Evolutionary conservation across 2,329 filamentous ascomycete genomes (phyloP).

Genomic region (Hymenoscyphus repandus): DNA sequence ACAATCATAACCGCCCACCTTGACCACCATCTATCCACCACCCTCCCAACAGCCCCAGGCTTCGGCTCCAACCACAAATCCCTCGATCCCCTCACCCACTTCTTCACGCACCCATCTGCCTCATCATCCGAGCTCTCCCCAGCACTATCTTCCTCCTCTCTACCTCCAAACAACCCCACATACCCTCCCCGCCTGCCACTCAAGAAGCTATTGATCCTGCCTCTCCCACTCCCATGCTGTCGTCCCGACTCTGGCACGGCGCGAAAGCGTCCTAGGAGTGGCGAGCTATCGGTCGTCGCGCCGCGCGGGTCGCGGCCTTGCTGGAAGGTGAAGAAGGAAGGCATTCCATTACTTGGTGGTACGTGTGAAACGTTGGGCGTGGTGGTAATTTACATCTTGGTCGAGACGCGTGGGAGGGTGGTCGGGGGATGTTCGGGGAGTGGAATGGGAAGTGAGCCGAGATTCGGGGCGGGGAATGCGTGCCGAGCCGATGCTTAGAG

Average conservation of each 20-base stretch:
- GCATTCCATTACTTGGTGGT: conserved; percentile 40
- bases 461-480: background rate
- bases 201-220: conserved; percentile 13
- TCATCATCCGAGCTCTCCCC: conserved; percentile 29
- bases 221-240: conserved; percentile 22
- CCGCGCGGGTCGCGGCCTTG: conserved; percentile 56
- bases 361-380: background rate
- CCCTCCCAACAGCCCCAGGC: conserved; percentile 51
- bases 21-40: conserved; percentile 59
- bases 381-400: conserved; percentile 4
- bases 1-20: conserved; percentile 57
- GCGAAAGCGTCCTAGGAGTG: conserved; percentile 60
- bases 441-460: background rate
- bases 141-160: conserved; percentile 32
- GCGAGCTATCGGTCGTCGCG: conserved; percentile 47
- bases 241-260: conserved; percentile 47
- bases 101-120: conserved; percentile 23
- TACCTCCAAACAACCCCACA: conserved; percentile 43
- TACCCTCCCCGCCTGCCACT: conserved; percentile 35
- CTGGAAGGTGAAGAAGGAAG: conserved; percentile 63
- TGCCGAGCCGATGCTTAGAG: too few species aligned
- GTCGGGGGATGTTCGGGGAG: background rate
- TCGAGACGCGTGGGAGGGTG: too few species aligned
- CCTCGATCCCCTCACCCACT: conserved; percentile 32
- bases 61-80: conserved; percentile 58